Evolutionary conservation across 2,329 filamentous ascomycete species (phyloP).

Genomic region (Arthrobotrys iridis): DNA sequence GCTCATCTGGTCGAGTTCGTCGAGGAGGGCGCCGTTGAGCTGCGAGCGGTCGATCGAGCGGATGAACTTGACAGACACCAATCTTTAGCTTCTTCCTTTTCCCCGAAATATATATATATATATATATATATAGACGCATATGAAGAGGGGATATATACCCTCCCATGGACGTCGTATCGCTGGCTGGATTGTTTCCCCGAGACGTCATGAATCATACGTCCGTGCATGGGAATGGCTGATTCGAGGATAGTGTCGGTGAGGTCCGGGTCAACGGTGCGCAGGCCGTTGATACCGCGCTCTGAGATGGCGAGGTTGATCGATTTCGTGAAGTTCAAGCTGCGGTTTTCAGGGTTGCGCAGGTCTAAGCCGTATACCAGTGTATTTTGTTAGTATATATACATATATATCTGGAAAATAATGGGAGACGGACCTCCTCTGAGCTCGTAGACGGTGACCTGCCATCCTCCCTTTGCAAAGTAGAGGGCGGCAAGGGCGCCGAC

Average conservation of each 20-base stretch:
- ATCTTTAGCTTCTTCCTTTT: slow-evolving; percentile 2
- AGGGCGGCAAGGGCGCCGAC: slow-evolving; percentile 91
- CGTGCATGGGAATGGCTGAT: slow-evolving; percentile 89
- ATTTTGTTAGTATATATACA: neutral
- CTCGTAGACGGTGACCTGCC: slow-evolving; percentile 94
- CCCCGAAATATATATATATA: neutral
- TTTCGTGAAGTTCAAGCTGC: slow-evolving; percentile 92
- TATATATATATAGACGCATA: slow-evolving; percentile 55
- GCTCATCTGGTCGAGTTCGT: slow-evolving; percentile 81
- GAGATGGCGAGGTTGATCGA: slow-evolving; percentile 98
- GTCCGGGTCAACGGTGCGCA: slow-evolving; percentile 70
- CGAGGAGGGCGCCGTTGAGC: slow-evolving; percentile 83
- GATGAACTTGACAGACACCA: slow-evolving; percentile 70
- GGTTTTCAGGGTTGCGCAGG: slow-evolving; percentile 81
- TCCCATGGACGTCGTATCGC: slow-evolving; percentile 86
- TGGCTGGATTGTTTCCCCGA: slow-evolving; percentile 73
- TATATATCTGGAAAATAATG: neutral
- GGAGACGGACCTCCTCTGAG: slow-evolving; percentile 77
- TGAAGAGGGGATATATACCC: slow-evolving; percentile 67
- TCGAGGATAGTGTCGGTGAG: slow-evolving; percentile 75
- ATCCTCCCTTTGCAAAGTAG: slow-evolving; percentile 87
- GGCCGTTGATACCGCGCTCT: slow-evolving; percentile 89
- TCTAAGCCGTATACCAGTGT: slow-evolving; percentile 68
- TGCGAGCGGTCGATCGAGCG: slow-evolving; percentile 84
- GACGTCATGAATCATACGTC: slow-evolving; percentile 91